Conservation (phyloP, 352 stramenopile genomes). For the Globisporangium okanoganense region DNA sequence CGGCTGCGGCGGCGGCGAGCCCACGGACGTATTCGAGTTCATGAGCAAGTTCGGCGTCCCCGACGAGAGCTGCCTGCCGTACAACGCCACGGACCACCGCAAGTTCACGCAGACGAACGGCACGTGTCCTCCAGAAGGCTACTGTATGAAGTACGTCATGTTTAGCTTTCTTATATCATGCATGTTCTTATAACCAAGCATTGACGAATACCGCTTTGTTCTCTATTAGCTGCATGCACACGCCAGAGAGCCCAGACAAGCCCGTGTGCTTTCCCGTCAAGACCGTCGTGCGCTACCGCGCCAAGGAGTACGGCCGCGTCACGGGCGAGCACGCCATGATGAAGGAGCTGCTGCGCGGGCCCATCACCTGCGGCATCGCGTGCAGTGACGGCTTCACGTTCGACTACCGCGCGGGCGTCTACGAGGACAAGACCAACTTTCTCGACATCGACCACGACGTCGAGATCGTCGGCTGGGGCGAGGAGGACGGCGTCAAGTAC, state of each 20-base stretch:
- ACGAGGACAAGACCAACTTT: slow-evolving; percentile 72
- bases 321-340: slow-evolving; percentile 55
- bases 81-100: slow-evolving; percentile 55
- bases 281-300: slow-evolving; percentile 48
- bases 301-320: slow-evolving; percentile 43
- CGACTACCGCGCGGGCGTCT: slow-evolving; percentile 89
- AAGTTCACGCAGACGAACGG: slow-evolving; percentile 49
- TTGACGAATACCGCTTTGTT: background rate
- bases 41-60: slow-evolving; percentile 55
- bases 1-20: slow-evolving; percentile 54
- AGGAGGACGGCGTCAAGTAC: slow-evolving; percentile 78
- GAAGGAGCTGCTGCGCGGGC: slow-evolving; percentile 67
- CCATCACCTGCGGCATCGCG: slow-evolving; percentile 89
- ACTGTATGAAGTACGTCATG: slow-evolving; percentile 54
- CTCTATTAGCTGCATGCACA: slow-evolving; percentile 34
- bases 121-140: slow-evolving; percentile 54
- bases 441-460: slow-evolving; percentile 81
- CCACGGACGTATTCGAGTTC: slow-evolving; percentile 57
- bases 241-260: slow-evolving; percentile 16
- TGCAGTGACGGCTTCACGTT: slow-evolving; percentile 61
- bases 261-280: slow-evolving; percentile 47
- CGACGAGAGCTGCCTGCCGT: slow-evolving; percentile 53
- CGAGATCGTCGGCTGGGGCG: slow-evolving; percentile 91
- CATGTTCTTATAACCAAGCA: background rate
- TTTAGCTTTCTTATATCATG: background rate